These are phyloP conservation scores for Phytopythium oedochilum DNA, from an alignment of 352 stramenopile genomes.

Conservation along the genomic window DNA sequence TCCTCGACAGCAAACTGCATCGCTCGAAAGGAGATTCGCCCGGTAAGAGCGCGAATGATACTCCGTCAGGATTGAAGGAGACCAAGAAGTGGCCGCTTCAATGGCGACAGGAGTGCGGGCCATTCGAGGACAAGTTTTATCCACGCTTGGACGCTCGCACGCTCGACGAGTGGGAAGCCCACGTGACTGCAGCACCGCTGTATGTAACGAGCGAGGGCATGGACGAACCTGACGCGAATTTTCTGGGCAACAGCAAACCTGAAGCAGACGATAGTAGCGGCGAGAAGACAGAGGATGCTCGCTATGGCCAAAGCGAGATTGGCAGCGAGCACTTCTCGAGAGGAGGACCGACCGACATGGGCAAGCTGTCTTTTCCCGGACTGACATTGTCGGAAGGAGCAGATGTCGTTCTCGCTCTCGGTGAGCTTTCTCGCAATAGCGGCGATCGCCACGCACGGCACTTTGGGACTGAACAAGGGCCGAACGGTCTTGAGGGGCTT, in stretches of 20 bases:
- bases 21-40: constrained; percentile 16
- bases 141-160: constrained; percentile 54
- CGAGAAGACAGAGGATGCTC: constrained; percentile 1
- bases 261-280: constrained; percentile 12
- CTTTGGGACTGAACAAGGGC: constrained; percentile 40
- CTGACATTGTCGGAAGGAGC: constrained; percentile 73
- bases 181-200: constrained; percentile 62
- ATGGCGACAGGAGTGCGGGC: constrained; percentile 76
- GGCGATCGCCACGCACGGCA: constrained; percentile 25
- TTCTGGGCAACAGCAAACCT: neutral
- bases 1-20: constrained; percentile 58
- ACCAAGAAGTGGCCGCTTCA: constrained; percentile 49
- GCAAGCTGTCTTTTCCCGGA: constrained; percentile 22
- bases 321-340: neutral
- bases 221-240: constrained; percentile 16
- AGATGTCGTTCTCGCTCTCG: constrained; percentile 71
- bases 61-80: constrained; percentile 21
- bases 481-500: constrained; percentile 41
- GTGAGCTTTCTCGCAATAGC: constrained; percentile 32
- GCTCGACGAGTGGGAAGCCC: constrained; percentile 72
- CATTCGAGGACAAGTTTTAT: constrained; percentile 63
- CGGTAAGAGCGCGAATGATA: constrained; percentile 15
- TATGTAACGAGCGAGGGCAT: constrained; percentile 58
- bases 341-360: neutral
- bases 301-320: neutral